phyloP scores from a whole-genome alignment of 2,329 filamentous ascomycete genomes.

The Botryotinia globosa region DNA sequence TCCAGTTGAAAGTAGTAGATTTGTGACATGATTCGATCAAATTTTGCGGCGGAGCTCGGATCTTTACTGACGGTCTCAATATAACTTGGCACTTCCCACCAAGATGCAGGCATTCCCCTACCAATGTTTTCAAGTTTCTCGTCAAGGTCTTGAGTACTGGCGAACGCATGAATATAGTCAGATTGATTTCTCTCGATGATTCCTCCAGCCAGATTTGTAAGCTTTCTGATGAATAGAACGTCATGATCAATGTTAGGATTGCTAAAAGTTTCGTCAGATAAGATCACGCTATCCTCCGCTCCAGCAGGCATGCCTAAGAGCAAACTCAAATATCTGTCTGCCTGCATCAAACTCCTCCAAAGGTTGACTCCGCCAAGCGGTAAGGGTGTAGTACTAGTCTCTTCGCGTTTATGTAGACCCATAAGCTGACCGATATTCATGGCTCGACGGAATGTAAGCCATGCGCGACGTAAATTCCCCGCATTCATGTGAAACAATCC shows the following conservation, averaged over 20 bases:
- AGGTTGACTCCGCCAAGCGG: conserved; percentile 37
- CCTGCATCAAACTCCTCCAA: conserved; percentile 47
- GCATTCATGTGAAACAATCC: conserved; percentile 47
- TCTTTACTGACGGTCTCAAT: conserved; percentile 17
- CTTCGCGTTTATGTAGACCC: conserved; percentile 31
- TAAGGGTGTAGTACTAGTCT: background rate
- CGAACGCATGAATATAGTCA: conserved; percentile 30
- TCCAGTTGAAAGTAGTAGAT: conserved; percentile 37
- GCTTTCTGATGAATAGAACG: conserved; percentile 28
- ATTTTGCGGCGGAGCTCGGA: conserved; percentile 19
- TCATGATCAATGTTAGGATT: conserved; percentile 31
- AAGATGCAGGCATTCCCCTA: conserved; percentile 32
- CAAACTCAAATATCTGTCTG: conserved; percentile 47
- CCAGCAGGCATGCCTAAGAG: conserved; percentile 34
- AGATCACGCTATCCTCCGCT: conserved; percentile 24
- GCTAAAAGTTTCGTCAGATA: conserved; percentile 31
- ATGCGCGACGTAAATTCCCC: conserved; percentile 50
- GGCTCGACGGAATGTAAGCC: conserved; percentile 47
- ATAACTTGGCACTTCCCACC: conserved; percentile 33
- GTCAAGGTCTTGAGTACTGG: conserved; percentile 37
- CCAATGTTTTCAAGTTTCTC: conserved; percentile 33
- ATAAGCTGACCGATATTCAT: conserved; percentile 45
- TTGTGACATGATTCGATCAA: conserved; percentile 34
- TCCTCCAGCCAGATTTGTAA: conserved; percentile 29
- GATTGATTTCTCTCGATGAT: conserved; percentile 36